Evolutionary conservation across 768 basidiomycete species (phyloP).

Genomic region (Glaciozyma martinii): DNA sequence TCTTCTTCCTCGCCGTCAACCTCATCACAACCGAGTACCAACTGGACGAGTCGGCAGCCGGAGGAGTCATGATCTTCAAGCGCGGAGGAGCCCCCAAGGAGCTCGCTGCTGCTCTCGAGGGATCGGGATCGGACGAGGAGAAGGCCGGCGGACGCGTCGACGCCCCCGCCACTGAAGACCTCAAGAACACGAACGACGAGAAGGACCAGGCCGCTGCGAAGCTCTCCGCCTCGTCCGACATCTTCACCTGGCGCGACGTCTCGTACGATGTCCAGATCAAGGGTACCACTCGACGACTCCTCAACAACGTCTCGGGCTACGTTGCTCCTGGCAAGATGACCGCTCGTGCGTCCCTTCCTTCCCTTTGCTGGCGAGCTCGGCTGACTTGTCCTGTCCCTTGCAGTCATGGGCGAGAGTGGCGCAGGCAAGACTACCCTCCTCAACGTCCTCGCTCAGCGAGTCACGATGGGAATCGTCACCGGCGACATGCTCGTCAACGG

Average conservation of each 20-base stretch:
- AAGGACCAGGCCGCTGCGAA: slow-evolving; percentile 6
- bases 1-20: slow-evolving; percentile 37
- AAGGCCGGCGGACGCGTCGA: slow-evolving; percentile 8
- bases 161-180: not conserved
- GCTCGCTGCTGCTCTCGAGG: slow-evolving; percentile 34
- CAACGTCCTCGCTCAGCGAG: slow-evolving; percentile 33
- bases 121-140: slow-evolving; percentile 2
- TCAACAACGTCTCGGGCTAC: slow-evolving; percentile 39
- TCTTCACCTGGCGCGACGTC: slow-evolving; percentile 29
- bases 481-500: slow-evolving; percentile 45
- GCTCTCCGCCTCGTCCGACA: slow-evolving; percentile 24
- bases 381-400: not conserved
- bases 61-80: slow-evolving; percentile 32
- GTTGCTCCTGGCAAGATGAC: slow-evolving; percentile 43
- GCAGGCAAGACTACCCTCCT: slow-evolving; percentile 42
- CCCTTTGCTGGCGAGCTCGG: not conserved
- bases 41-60: slow-evolving; percentile 24
- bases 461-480: slow-evolving; percentile 43
- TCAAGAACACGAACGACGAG: slow-evolving; percentile 12
- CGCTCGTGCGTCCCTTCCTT: slow-evolving; percentile 27
- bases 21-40: slow-evolving; percentile 37
- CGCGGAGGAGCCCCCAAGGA: slow-evolving; percentile 37
- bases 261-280: slow-evolving; percentile 20
- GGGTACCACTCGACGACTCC: slow-evolving; percentile 9
- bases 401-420: slow-evolving; percentile 43